Base-by-base conservation (phyloP, 2,329 filamentous ascomycete genomes). In the Daldinia sp. region DNA sequence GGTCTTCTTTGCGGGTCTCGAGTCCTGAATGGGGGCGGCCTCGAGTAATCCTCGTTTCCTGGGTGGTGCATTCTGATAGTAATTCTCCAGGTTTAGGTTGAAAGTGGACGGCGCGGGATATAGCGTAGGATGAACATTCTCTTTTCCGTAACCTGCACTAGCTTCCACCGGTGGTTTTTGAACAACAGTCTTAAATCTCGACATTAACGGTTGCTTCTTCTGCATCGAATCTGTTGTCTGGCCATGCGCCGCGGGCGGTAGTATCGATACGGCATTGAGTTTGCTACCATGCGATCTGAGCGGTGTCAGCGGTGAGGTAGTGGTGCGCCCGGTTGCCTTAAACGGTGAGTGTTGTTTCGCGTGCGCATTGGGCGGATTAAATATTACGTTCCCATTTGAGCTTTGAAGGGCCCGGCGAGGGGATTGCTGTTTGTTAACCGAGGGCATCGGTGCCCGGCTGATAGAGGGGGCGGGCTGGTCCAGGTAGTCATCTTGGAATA, bases 1-100 rank as follows among this genome's bases (percentile, higher is more conserved):
- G 53, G 83, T 80, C 81, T 91, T 93, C 83, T 97, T 97, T 54
- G 80, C 78, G 0, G 87, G 82, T 70, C 91, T 83, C 20, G 84
- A 85, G 74, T 95, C 92, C 74, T 90, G 90, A 73, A 92, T 88
- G 0, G 91, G 89, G 4, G 91, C 89, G 4, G 92, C 88, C 59
- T 97, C 93, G 79, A 92, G 86, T 48, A 94, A 82, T 6, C 85
- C 83, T 73, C 92, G 89, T 77, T 90, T 90, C 46, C 82, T 81
- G 7, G 83, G 81, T 1, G 83, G 78, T 63, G 69, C 60, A 28
- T 88, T 88, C 66, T 83, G 84, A 64, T 86, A 87, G 69, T 83
- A 85, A 58, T 80, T 83, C 66, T 88, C 86, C 42, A 87, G 76
- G 26, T 84, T 83, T 30, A 88, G 77, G 75, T 83, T 84, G 71